A percentile compares a stretch with the other conserved stretches of the same genome.
These are phyloP conservation scores for Posidonia oceanica DNA, from an alignment of 116 monocot genomes.

Conservation along the genomic window DNA sequence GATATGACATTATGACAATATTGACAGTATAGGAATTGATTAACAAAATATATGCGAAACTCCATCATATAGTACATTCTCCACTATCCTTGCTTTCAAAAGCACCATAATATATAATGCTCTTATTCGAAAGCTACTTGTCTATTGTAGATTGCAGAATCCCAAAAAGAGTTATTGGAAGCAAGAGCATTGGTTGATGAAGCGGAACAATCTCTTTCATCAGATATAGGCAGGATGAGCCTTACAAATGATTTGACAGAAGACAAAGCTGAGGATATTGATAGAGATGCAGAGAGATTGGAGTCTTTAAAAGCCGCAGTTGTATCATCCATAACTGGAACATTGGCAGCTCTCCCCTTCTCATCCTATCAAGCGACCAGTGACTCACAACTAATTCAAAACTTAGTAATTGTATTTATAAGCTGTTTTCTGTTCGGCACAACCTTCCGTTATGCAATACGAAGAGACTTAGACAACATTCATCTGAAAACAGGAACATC, in stretches of 20 bases:
- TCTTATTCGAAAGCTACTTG: neutral
- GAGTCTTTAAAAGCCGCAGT: slow-evolving; percentile 74
- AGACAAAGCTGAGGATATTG: slow-evolving; percentile 10
- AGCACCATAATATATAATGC: too few species aligned
- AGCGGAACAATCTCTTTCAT: slow-evolving; percentile 48
- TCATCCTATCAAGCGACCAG: slow-evolving; percentile 44
- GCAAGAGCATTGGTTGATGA: slow-evolving; percentile 70
- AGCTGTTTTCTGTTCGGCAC: slow-evolving; percentile 82
- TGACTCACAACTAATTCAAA: slow-evolving; percentile 23
- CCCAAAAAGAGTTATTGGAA: slow-evolving; percentile 53
- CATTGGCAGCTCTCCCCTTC: slow-evolving; percentile 59
- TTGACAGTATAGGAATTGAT: too few species aligned
- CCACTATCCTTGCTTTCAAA: too few species aligned
- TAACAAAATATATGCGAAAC: too few species aligned
- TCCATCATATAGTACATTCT: too few species aligned
- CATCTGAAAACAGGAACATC: slow-evolving; percentile 78
- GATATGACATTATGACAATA: too few species aligned
- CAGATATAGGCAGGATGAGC: slow-evolving; percentile 8
- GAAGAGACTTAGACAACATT: slow-evolving; percentile 74
- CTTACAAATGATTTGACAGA: neutral
- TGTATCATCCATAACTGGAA: slow-evolving; percentile 53
- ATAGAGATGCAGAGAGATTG: slow-evolving; percentile 39
- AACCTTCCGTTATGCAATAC: slow-evolving; percentile 72
- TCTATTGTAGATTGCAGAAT: slow-evolving; percentile 52
- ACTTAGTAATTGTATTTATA: slow-evolving; percentile 32